A percentile compares a stretch with the other conserved stretches of the same genome.
phyloP scores from a whole-genome alignment of 805 yeast species.

The Metschnikowia colocasiae region DNA sequence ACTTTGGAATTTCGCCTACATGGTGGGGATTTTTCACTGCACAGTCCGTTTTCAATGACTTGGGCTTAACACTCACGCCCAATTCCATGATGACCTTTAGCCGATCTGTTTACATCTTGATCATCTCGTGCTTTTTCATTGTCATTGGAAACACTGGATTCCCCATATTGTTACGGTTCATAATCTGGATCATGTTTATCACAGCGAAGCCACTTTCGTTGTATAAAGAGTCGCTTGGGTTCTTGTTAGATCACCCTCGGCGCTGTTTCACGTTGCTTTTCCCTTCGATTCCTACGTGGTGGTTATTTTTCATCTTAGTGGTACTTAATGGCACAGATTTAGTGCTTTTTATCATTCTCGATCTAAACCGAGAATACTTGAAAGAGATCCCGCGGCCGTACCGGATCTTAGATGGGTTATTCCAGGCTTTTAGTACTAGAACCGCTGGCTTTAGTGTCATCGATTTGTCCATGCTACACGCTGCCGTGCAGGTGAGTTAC shows the following conservation, averaged over 20 bases:
- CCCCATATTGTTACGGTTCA: slow-evolving; percentile 75
- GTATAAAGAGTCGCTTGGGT: slow-evolving; percentile 72
- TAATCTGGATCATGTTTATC: slow-evolving; percentile 76
- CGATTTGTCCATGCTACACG: slow-evolving; percentile 66
- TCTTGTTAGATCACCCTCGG: slow-evolving; percentile 91
- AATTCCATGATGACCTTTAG: slow-evolving; percentile 72
- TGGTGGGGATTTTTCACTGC: slow-evolving; percentile 96
- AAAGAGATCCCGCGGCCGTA: slow-evolving; percentile 59
- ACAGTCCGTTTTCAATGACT: slow-evolving; percentile 76
- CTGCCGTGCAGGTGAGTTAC: slow-evolving; percentile 90
- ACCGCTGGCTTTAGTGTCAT: slow-evolving; percentile 88
- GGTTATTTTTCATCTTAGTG: slow-evolving; percentile 76
- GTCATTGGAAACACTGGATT: slow-evolving; percentile 94
- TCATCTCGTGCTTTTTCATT: slow-evolving; percentile 65
- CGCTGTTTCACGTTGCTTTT: slow-evolving; percentile 91
- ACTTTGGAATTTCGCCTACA: slow-evolving; percentile 63
- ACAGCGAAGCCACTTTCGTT: slow-evolving; percentile 62
- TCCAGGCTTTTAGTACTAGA: slow-evolving; percentile 88
- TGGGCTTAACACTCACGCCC: slow-evolving; percentile 79
- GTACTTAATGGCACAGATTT: slow-evolving; percentile 73
- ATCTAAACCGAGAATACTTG: slow-evolving; percentile 49
- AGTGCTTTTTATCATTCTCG: slow-evolving; percentile 75
- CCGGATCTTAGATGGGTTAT: slow-evolving; percentile 76
- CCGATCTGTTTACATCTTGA: slow-evolving; percentile 58
- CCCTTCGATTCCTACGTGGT: slow-evolving; percentile 93